Percentiles rank a stretch among this genome's conserved stretches.
Conservation (phyloP, 2,329 filamentous ascomycete species). For the Colletotrichum euphorbiae region DNA sequence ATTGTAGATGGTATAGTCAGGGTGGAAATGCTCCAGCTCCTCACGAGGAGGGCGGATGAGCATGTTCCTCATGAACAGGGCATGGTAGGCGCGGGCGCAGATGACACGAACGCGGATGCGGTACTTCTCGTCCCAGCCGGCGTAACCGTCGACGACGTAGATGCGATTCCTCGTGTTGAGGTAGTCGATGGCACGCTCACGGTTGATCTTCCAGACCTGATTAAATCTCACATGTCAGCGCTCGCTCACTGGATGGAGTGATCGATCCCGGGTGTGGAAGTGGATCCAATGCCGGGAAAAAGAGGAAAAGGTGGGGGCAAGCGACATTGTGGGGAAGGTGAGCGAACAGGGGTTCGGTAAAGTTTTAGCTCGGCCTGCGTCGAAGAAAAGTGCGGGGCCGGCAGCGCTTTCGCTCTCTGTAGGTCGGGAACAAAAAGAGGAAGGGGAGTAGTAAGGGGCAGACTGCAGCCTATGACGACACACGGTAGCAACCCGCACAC, state of each 20-base stretch:
- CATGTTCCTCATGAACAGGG: slow-evolving; percentile 99
- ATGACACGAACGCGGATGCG: slow-evolving; percentile 97
- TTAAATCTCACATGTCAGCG: slow-evolving; percentile 40
- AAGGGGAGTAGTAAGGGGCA: neutral
- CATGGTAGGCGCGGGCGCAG: slow-evolving; percentile 98
- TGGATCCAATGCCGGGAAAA: slow-evolving; percentile 21
- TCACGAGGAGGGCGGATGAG: slow-evolving; percentile 92
- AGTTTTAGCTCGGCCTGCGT: slow-evolving; percentile 32
- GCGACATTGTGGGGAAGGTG: neutral
- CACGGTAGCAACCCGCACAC: neutral
- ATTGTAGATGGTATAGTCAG: slow-evolving; percentile 99
- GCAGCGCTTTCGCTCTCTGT: neutral
- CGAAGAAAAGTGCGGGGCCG: slow-evolving; percentile 15
- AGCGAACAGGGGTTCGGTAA: neutral
- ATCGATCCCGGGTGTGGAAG: neutral
- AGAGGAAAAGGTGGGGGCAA: slow-evolving; percentile 11
- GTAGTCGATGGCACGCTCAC: slow-evolving; percentile 98
- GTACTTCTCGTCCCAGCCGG: slow-evolving; percentile 99
- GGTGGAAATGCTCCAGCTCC: slow-evolving; percentile 97
- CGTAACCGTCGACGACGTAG: slow-evolving; percentile 97
- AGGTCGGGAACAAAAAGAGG: neutral
- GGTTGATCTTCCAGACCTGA: slow-evolving; percentile 99
- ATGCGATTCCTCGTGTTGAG: slow-evolving; percentile 99
- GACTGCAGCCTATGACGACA: slow-evolving; percentile 31
- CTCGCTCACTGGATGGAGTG: neutral